Evolutionary conservation across 768 basidiomycete species (phyloP).

Genomic region (Russula lepida): DNA sequence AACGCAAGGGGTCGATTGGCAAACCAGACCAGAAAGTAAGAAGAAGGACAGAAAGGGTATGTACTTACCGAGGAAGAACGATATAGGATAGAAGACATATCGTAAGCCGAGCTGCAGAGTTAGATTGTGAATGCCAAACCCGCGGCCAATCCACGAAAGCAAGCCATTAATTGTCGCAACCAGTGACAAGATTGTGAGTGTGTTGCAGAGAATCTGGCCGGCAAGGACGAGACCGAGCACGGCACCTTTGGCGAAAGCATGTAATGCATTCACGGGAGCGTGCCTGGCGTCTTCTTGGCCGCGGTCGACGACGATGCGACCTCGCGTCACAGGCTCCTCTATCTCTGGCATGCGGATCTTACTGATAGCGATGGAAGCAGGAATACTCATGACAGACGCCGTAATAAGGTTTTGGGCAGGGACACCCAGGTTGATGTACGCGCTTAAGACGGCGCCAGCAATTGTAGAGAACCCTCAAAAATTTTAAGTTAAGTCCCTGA

Average conservation of each 20-base stretch:
- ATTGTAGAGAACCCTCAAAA: slow-evolving; percentile 74
- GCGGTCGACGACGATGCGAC: slow-evolving; percentile 70
- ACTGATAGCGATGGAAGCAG: slow-evolving; percentile 86
- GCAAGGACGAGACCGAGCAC: slow-evolving; percentile 79
- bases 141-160: slow-evolving; percentile 81
- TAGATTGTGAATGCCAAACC: slow-evolving; percentile 73
- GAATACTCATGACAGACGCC: slow-evolving; percentile 91
- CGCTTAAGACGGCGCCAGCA: slow-evolving; percentile 80
- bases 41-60: neutral
- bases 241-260: slow-evolving; percentile 83
- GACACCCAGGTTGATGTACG: slow-evolving; percentile 74
- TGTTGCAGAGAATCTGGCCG: slow-evolving; percentile 82
- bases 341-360: slow-evolving; percentile 80
- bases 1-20: neutral
- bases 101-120: slow-evolving; percentile 79
- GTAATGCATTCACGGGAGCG: slow-evolving; percentile 67
- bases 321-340: slow-evolving; percentile 82
- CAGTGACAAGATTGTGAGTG: slow-evolving; percentile 76
- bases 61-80: slow-evolving; percentile 56
- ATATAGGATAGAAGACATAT: slow-evolving; percentile 82
- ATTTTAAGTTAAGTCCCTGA: neutral
- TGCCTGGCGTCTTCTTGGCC: slow-evolving; percentile 47
- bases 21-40: neutral
- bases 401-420: slow-evolving; percentile 76
- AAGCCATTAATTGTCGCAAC: slow-evolving; percentile 77